phyloP scores from a whole-genome alignment of 2,329 filamentous ascomycete species.

The Venturia effusa region DNA sequence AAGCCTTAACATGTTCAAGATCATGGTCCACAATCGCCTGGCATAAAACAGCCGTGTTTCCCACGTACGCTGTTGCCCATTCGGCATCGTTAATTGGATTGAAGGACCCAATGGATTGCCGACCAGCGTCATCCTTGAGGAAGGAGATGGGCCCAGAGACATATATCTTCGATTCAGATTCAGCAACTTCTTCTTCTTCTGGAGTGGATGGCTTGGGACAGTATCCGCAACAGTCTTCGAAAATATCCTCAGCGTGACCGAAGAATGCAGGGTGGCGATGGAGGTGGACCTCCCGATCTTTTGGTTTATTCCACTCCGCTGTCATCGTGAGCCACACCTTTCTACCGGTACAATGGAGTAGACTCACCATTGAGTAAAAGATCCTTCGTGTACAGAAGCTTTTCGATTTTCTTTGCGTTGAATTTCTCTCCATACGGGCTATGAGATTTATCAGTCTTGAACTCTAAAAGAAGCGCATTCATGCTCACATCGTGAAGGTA shows the following conservation, averaged over 20 bases:
- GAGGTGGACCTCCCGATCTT: slow-evolving; percentile 64
- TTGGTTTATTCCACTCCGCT: slow-evolving; percentile 69
- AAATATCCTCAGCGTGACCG: slow-evolving; percentile 61
- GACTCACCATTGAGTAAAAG: slow-evolving; percentile 56
- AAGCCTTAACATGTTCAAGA: slow-evolving; percentile 57
- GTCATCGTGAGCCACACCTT: background rate
- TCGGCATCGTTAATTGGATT: slow-evolving; percentile 72
- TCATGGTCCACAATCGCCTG: slow-evolving; percentile 72
- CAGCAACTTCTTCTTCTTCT: slow-evolving; percentile 60
- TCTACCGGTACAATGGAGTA: background rate
- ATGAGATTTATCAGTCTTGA: background rate
- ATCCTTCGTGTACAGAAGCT: slow-evolving; percentile 71
- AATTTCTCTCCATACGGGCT: slow-evolving; percentile 47
- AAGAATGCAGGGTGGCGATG: slow-evolving; percentile 76
- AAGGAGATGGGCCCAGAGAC: slow-evolving; percentile 65
- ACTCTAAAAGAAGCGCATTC: background rate
- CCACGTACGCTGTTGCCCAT: slow-evolving; percentile 87
- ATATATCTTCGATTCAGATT: slow-evolving; percentile 64
- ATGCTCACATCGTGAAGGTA: slow-evolving; percentile 41
- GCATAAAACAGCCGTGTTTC: slow-evolving; percentile 65
- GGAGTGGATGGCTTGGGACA: slow-evolving; percentile 60
- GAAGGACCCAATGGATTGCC: slow-evolving; percentile 63
- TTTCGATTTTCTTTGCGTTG: slow-evolving; percentile 62
- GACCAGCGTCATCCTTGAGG: slow-evolving; percentile 69
- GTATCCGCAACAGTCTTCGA: slow-evolving; percentile 70